Evolutionary conservation across 495 filamentous ascomycete genomes (phyloP).

Genomic region (Aspergillus olivimuriae): DNA sequence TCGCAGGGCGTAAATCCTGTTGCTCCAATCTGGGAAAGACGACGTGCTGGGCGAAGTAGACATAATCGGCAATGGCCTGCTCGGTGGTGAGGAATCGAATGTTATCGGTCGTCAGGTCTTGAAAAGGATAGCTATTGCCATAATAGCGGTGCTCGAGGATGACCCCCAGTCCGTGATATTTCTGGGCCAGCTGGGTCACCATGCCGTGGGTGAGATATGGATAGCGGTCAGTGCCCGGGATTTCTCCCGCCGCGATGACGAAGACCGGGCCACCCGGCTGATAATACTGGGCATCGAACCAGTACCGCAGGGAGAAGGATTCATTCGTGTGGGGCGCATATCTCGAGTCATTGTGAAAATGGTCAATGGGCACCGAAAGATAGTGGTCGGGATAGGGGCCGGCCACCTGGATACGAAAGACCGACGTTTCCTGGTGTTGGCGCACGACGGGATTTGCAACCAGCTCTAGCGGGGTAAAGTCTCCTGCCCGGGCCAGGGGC

Average conservation of each 20-base stretch:
- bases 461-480: conserved; percentile 1
- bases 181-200: conserved; percentile 51
- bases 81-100: conserved; percentile 71
- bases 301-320: conserved; percentile 61
- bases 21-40: conserved; percentile 60
- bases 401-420: too few species aligned
- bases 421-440: too few species aligned
- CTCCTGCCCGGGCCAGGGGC: too few species aligned
- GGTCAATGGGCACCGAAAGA: conserved; percentile 63
- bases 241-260: conserved; percentile 62
- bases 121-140: conserved; percentile 52
- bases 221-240: conserved; percentile 46
- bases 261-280: conserved; percentile 66
- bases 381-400: conserved; percentile 40
- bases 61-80: conserved; percentile 65
- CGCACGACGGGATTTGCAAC: too few species aligned
- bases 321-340: conserved; percentile 63
- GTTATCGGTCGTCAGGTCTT: conserved; percentile 55
- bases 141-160: conserved; percentile 75
- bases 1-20: conserved; percentile 48
- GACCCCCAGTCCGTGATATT: conserved; percentile 63
- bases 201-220: conserved; percentile 67
- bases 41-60: conserved; percentile 63
- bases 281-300: conserved; percentile 64
- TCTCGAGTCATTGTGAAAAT: conserved; percentile 63